Evolutionary conservation across 345 rosid genomes (phyloP).

Genomic region (Carallia brachiata): DNA sequence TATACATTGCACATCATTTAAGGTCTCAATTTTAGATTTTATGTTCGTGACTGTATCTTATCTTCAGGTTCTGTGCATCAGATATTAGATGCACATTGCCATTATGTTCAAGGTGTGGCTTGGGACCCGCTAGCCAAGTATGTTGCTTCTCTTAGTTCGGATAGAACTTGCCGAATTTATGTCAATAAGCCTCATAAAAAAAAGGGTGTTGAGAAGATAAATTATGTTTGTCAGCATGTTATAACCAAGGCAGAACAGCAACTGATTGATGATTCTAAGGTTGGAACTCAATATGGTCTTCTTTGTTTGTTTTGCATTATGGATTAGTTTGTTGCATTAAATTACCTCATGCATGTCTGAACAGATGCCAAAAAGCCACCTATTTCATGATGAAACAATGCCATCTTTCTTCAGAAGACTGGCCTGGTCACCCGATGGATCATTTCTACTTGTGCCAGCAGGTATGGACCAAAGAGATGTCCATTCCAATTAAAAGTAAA

Average conservation of each 20-base stretch:
- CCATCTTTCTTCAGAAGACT: constrained; percentile 95
- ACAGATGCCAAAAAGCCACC: constrained; percentile 65
- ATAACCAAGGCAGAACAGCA: constrained; percentile 73
- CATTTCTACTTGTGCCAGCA: constrained; percentile 86
- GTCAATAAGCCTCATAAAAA: constrained; percentile 64
- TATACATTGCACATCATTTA: not conserved
- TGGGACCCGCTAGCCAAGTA: constrained; percentile 91
- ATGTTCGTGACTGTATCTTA: constrained; percentile 10
- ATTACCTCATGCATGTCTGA: constrained; percentile 14
- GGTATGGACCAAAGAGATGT: constrained; percentile 40
- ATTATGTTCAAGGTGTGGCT: constrained; percentile 98
- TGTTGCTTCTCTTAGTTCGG: constrained; percentile 89
- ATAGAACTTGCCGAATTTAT: constrained; percentile 91
- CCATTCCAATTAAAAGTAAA: not conserved
- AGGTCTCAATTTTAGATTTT: constrained; percentile 8
- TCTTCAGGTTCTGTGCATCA: constrained; percentile 83
- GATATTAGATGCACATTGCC: constrained; percentile 81
- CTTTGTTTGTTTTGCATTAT: constrained; percentile 16
- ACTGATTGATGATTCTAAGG: constrained; percentile 64
- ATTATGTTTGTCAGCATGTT: constrained; percentile 79
- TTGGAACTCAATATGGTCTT: constrained; percentile 24
- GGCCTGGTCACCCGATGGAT: constrained; percentile 99
- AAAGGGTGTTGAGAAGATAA: constrained; percentile 60
- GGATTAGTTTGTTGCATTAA: constrained; percentile 1
- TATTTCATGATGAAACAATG: constrained; percentile 93